Conservation (phyloP, 345 rosid species). For the Zanthoxylum bungeanum region DNA sequence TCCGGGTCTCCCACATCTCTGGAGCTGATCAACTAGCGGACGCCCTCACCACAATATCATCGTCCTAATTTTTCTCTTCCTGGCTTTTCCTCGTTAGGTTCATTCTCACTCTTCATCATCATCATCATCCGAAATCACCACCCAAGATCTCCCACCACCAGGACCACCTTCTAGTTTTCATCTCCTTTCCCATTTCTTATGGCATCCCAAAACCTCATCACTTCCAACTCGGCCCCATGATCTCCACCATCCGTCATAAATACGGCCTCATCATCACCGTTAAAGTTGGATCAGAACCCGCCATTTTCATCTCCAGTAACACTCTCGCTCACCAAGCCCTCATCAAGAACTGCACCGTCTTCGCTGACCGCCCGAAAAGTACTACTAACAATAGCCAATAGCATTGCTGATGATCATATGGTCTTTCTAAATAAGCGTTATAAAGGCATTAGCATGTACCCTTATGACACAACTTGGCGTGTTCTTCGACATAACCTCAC, state of each 20-base stretch:
- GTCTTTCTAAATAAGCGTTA: neutral
- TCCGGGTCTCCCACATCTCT: too few relatives aligned
- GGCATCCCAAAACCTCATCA: neutral
- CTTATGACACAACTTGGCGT: conserved; percentile 18
- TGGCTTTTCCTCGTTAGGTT: neutral
- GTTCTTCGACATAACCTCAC: conserved; percentile 16
- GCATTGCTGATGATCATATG: neutral
- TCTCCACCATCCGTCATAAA: neutral
- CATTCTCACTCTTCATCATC: neutral
- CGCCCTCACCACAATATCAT: too few relatives aligned
- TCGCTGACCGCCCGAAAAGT: conserved; percentile 9
- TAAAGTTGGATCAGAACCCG: conserved; percentile 7
- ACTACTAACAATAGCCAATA: too few relatives aligned
- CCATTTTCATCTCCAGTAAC: conserved; percentile 8
- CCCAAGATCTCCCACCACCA: conserved; percentile 5
- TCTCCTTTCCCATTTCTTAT: neutral
- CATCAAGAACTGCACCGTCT: conserved; percentile 8
- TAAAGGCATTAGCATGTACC: neutral
- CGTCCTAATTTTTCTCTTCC: neutral
- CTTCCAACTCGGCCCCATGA: neutral
- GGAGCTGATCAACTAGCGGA: too few relatives aligned
- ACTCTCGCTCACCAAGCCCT: conserved; percentile 16
- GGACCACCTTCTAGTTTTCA: neutral
- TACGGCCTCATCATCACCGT: conserved; percentile 10
- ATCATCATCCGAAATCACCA: neutral